Conservation (phyloP, 179 eudicot species). For the Spergularia azorica region DNA sequence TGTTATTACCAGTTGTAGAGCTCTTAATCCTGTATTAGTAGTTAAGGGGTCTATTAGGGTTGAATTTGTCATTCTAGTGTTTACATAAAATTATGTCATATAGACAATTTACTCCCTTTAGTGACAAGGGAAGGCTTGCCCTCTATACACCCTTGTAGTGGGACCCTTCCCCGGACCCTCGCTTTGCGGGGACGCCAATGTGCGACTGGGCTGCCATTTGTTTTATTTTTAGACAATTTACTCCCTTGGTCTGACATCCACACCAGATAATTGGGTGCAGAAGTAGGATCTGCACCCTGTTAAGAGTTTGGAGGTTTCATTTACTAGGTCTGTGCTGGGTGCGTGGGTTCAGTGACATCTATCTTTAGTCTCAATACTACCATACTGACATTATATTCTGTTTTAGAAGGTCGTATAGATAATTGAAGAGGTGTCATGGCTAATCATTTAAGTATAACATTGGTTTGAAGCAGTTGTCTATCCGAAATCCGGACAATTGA, state of each 20-base stretch:
- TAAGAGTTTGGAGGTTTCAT: background rate
- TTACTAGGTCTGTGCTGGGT: background rate
- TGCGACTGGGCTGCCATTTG: too few relatives aligned
- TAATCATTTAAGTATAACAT: background rate
- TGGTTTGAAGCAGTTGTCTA: slow-evolving; percentile 4
- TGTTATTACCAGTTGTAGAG: background rate
- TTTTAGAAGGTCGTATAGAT: background rate
- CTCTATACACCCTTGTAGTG: too few relatives aligned
- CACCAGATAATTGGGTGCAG: background rate
- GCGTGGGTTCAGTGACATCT: background rate
- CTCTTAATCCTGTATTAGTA: background rate
- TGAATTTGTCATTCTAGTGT: background rate
- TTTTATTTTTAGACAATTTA: background rate
- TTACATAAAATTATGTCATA: background rate
- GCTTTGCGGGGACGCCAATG: too few relatives aligned
- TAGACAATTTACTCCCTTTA: background rate
- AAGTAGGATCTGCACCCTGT: slow-evolving; percentile 1
- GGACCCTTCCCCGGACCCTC: too few relatives aligned
- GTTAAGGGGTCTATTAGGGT: background rate
- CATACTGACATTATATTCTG: background rate
- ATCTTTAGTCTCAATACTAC: background rate
- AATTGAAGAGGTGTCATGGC: background rate
- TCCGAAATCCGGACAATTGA: slow-evolving; percentile 14
- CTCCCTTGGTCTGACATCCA: background rate
- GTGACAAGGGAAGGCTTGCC: too few relatives aligned